Base-by-base conservation (phyloP, 352 stramenopile genomes). In the Phytophthora colocasiae region DNA sequence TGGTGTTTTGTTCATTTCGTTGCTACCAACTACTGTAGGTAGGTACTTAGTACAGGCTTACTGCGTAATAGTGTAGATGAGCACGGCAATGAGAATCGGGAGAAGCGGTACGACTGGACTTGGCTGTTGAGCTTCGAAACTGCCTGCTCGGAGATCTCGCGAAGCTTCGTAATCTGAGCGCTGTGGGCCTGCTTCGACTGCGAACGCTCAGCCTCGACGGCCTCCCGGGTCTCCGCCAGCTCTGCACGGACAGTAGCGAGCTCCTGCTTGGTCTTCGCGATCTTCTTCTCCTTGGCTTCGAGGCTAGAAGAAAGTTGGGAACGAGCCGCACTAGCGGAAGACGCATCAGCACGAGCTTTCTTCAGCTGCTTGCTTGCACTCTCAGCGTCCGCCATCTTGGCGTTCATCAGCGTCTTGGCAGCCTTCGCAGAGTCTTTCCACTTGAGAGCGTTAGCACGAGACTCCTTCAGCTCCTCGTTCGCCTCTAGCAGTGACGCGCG, bases 391-490 rank as follows among this genome's bases (percentile, higher is more conserved):
- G 78, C 67, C 17, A 76, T 77, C 73, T 92, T 93, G 55, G 89
- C 85, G 14, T 77, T 84, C 59, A 89, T 71, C 26, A 86, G 57
- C 8, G 65, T 75, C 57, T 89, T 92, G 11, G 85, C 83, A 9
- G 66, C 71, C 59, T 91, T 78, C 1, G 82, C 73, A 19, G 82
- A 88, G 61, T 75, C 78, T 62, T 93, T 93, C 83, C 83, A 92
- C 68, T 93, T 93, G 29, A 85, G 55, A 7, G 75, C 69, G 60
- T 85, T 80, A 4, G 77, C 77, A n/a, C 75, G 83, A 10, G 81
- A 71, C n/a, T 87, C 76, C 69, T 93, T 92, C 6, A 93, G 80
- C 70, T 93, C 85, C 44, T 90, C 81, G 58, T 91, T 93, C 9
- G 78, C 76, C 47, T 87, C 80, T 15, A 92, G 64, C 45, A 93